Base-by-base conservation (phyloP, 192 early-diverging fungal genomes). In the Linnemannia exigua region DNA sequence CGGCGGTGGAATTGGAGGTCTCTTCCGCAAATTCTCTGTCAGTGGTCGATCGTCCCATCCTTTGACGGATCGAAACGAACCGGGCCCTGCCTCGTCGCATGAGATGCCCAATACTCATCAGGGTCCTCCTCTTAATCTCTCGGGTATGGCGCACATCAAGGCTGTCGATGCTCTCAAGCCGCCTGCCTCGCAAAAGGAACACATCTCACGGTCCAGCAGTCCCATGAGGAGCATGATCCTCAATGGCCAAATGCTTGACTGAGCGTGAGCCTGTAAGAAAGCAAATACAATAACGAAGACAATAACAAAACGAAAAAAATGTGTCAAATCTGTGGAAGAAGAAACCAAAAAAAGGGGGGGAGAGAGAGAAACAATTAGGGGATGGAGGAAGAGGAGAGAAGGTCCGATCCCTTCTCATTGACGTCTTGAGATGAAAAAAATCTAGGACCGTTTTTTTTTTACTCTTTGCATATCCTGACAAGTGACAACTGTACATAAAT, bases 181-280 rank as follows among this genome's bases (percentile, higher is more conserved):
- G 20, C 2, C 51, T 35, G 50, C 2, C 48, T 52, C 54, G 20
- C 68, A 72, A 9, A 58, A 58, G 28, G 77, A 75, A 0, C 74
- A 58, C 31, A 74, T 52, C 54, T 79, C 83, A 17, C 61, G 84
- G 37, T 71, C 84, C 0, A 67, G 63, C 38, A 86, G 74, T 25
- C 84, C 84, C 6, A 86, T 86, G 84, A 17, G 84, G 38, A 79
- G 36, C 76, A 77, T 86, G 84, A 80, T 86, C 28, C 77, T 86
- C 19, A 86, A 76, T 31, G 84, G 84, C 15, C 84, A 86, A 46
- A 86, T 86, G 84, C 66, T 86, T 19, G 84, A 86, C 36, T 86
- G 47, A 78, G n/a, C n/a, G n/a, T n/a, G n/a, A n/a, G n/a, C n/a
- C n/a, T n/a, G n/a, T n/a, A n/a, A n/a, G n/a, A n/a, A n/a, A n/a